Conservation (phyloP, 2,329 filamentous ascomycete genomes). For the Fusarium sp. region DNA sequence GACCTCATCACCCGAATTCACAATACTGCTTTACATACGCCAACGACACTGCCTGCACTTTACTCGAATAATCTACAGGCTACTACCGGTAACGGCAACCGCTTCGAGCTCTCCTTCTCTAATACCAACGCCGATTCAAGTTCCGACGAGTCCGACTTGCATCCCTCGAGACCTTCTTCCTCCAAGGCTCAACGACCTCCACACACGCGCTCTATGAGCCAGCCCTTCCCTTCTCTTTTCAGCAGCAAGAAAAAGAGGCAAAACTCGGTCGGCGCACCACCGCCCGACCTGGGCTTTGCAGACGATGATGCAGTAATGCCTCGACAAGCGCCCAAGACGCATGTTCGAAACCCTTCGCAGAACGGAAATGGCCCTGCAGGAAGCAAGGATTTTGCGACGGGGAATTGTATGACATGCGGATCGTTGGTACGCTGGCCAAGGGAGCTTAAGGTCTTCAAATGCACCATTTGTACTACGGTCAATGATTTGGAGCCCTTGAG, state of each 20-base stretch:
- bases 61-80: conserved; percentile 23
- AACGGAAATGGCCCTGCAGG: conserved; percentile 49
- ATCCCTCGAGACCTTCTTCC: conserved; percentile 43
- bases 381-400: conserved; percentile 71
- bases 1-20: conserved; percentile 54
- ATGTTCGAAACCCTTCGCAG: conserved; percentile 38
- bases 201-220: conserved; percentile 74
- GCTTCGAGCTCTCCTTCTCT: conserved; percentile 46
- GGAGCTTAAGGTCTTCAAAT: conserved; percentile 79
- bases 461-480: conserved; percentile 84
- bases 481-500: conserved; percentile 71
- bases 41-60: conserved; percentile 43
- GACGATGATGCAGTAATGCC: conserved; percentile 47
- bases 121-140: conserved; percentile 53
- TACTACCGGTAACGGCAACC: conserved; percentile 24
- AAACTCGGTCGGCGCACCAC: conserved; percentile 51
- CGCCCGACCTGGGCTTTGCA: conserved; percentile 48
- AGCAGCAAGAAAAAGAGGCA: conserved; percentile 67
- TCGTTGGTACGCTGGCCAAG: conserved; percentile 83
- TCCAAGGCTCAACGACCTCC: conserved; percentile 39
- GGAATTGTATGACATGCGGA: conserved; percentile 88
- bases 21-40: conserved; percentile 50
- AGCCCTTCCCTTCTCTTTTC: conserved; percentile 81
- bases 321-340: conserved; percentile 44
- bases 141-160: conserved; percentile 58